These are phyloP conservation scores for Discostella stelligera DNA, from an alignment of 352 stramenopile species.

Conservation along the genomic window DNA sequence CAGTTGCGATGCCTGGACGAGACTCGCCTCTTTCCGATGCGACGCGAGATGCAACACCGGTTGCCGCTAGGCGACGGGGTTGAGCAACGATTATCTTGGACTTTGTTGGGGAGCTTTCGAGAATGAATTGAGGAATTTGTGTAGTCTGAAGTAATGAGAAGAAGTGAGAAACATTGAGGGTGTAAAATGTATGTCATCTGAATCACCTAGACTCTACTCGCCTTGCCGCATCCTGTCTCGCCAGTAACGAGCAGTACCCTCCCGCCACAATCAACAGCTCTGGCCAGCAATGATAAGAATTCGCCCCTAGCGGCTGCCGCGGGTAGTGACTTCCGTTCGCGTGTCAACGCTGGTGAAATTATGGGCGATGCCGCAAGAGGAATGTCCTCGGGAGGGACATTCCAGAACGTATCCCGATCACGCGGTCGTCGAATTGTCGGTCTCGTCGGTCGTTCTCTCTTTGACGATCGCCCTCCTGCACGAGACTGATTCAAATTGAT, in stretches of 20 bases:
- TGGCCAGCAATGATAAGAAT: slow-evolving; percentile 84
- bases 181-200: too few species aligned
- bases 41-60: slow-evolving; percentile 91
- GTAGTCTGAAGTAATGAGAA: slow-evolving; percentile 60
- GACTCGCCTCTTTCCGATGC: slow-evolving; percentile 90
- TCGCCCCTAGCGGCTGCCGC: slow-evolving; percentile 66
- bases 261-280: slow-evolving; percentile 60
- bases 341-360: slow-evolving; percentile 49
- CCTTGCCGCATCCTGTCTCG: slow-evolving; percentile 76
- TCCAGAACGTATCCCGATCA: slow-evolving; percentile 68
- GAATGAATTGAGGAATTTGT: slow-evolving; percentile 95
- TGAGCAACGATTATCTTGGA: slow-evolving; percentile 95
- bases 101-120: slow-evolving; percentile 87
- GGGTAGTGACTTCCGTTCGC: slow-evolving; percentile 63
- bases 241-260: slow-evolving; percentile 93
- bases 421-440: slow-evolving; percentile 33
- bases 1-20: slow-evolving; percentile 82
- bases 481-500: background rate
- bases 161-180: slow-evolving; percentile 16
- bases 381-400: slow-evolving; percentile 46
- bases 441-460: slow-evolving; percentile 7
- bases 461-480: background rate
- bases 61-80: slow-evolving; percentile 93
- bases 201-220: background rate
- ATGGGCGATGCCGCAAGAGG: slow-evolving; percentile 56